Percentiles rank a stretch among this genome's conserved stretches.
phyloP scores from a whole-genome alignment of 108 stramenopile genomes.

The Cylindrotheca closterium region DNA sequence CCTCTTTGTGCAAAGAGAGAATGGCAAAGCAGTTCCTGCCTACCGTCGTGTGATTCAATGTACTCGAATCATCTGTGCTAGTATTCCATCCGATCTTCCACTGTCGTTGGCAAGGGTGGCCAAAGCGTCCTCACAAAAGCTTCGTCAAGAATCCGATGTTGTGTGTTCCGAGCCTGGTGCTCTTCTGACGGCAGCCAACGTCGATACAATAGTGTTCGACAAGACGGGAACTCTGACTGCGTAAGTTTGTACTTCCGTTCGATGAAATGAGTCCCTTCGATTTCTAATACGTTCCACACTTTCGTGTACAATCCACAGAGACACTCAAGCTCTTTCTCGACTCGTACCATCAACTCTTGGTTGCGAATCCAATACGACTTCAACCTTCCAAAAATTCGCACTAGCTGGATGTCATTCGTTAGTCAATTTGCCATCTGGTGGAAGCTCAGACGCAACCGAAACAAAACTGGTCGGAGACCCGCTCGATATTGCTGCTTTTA shows the following conservation, averaged over 20 bases:
- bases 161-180: conserved; percentile 65
- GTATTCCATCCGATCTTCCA: conserved; percentile 66
- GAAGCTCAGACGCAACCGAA: conserved; percentile 1
- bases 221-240: conserved; percentile 33
- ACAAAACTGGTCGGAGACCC: conserved; percentile 59
- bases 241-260: neutral
- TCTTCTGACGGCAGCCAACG: conserved; percentile 45
- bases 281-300: neutral
- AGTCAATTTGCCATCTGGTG: conserved; percentile 17
- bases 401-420: conserved; percentile 75
- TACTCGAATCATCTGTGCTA: conserved; percentile 50
- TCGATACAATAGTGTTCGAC: conserved; percentile 78
- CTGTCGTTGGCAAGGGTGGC: conserved; percentile 39
- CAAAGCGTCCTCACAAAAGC: conserved; percentile 36
- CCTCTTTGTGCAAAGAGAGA: conserved; percentile 22
- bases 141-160: conserved; percentile 53
- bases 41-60: conserved; percentile 61
- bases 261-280: neutral
- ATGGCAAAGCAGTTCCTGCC: conserved; percentile 26
- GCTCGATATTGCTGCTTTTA: conserved; percentile 53
- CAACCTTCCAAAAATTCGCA: conserved; percentile 31
- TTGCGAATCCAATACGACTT: conserved; percentile 11
- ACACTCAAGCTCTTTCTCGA: conserved; percentile 49
- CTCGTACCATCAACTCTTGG: conserved; percentile 19
- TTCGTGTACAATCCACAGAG: conserved; percentile 8